Evolutionary conservation across 1,139 yeast species (phyloP).

Genomic region (Taphrina confusa): DNA sequence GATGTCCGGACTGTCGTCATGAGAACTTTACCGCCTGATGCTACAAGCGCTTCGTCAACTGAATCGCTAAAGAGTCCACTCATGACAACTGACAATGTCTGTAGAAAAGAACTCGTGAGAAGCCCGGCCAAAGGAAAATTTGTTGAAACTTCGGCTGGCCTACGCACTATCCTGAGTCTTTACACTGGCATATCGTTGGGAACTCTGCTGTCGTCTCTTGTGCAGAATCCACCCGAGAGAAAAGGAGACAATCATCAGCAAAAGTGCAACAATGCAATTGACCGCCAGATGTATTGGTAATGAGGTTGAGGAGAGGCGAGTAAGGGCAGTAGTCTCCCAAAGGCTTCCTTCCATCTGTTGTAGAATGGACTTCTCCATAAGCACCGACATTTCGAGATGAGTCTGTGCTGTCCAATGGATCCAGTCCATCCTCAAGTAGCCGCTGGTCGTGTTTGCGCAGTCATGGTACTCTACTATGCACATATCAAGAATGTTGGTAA

Average conservation of each 20-base stretch:
- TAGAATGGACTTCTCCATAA: not conserved
- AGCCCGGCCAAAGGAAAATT: too few relatives aligned
- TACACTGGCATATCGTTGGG: too few relatives aligned
- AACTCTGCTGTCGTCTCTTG: too few relatives aligned
- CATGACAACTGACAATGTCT: too few relatives aligned
- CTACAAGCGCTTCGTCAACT: too few relatives aligned
- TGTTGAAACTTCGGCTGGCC: too few relatives aligned
- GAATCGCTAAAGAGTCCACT: too few relatives aligned
- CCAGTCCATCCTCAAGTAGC: conserved; percentile 14
- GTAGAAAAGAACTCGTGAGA: too few relatives aligned
- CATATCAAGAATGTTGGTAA: not conserved
- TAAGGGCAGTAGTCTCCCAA: not conserved
- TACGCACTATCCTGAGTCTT: too few relatives aligned
- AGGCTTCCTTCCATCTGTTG: not conserved
- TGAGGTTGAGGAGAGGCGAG: not conserved
- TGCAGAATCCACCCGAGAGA: not conserved
- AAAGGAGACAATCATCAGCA: not conserved
- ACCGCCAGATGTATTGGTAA: not conserved
- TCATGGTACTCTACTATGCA: not conserved
- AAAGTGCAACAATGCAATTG: not conserved
- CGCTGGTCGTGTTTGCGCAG: not conserved
- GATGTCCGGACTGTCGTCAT: too few relatives aligned
- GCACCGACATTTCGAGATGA: not conserved
- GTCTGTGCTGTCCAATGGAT: conserved; percentile 9
- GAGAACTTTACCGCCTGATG: too few relatives aligned